Percentiles rank a stretch among this genome's conserved stretches.
Evolutionary conservation across 108 stramenopile genomes (phyloP).

Genomic region (Pelagomonas calceolata): DNA sequence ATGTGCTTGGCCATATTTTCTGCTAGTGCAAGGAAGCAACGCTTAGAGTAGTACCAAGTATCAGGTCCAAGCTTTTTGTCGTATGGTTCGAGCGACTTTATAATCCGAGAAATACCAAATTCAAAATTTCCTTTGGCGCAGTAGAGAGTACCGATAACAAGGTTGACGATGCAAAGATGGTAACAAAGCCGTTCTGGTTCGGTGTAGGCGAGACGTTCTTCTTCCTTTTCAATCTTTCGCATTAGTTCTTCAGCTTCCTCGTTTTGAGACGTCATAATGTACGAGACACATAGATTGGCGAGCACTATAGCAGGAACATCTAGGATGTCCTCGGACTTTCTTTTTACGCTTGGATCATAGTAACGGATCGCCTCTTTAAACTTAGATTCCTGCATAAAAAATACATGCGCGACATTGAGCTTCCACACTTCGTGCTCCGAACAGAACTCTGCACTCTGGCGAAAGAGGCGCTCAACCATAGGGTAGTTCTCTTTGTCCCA

Average conservation of each 20-base stretch:
- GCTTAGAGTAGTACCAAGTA: constrained; percentile 74
- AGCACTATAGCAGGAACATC: constrained; percentile 67
- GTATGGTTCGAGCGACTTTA: constrained; percentile 67
- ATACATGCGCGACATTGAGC: constrained; percentile 67
- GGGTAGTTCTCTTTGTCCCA: constrained; percentile 74
- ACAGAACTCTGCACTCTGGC: constrained; percentile 65
- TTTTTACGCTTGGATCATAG: constrained; percentile 61
- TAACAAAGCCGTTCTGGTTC: constrained; percentile 45
- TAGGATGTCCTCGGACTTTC: constrained; percentile 39
- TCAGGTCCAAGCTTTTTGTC: constrained; percentile 66
- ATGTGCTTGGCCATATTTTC: constrained; percentile 63
- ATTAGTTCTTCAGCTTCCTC: constrained; percentile 73
- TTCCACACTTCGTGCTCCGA: constrained; percentile 59
- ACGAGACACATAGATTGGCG: constrained; percentile 74
- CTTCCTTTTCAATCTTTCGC: constrained; percentile 56
- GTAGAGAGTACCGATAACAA: constrained; percentile 78
- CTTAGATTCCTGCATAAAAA: constrained; percentile 67
- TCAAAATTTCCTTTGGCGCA: constrained; percentile 75
- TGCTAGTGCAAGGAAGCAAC: constrained; percentile 64
- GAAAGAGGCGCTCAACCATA: constrained; percentile 62
- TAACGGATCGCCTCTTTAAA: constrained; percentile 63
- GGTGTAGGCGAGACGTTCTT: constrained; percentile 40
- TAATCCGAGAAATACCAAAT: constrained; percentile 69
- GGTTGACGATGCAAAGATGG: constrained; percentile 75
- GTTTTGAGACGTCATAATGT: constrained; percentile 71